phyloP scores from a whole-genome alignment of 2,329 filamentous ascomycete genomes.

The Paecilomyces sp. region DNA sequence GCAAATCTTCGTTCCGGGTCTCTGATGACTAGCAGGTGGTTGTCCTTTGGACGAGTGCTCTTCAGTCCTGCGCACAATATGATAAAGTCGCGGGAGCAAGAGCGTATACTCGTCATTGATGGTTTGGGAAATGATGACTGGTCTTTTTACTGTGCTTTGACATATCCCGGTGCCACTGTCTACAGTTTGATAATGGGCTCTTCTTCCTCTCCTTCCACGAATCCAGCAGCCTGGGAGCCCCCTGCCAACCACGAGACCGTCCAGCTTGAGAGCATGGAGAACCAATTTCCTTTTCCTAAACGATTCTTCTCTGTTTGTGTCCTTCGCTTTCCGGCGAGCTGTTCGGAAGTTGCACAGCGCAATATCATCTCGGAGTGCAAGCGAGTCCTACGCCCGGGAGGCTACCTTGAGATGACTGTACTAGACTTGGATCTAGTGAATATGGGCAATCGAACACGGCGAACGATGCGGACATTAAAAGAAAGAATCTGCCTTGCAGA shows the following conservation, averaged over 20 bases:
- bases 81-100: conserved; percentile 31
- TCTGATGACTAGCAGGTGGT: conserved; percentile 44
- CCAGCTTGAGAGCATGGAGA: conserved; percentile 33
- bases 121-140: conserved; percentile 46
- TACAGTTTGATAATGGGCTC: conserved; percentile 36
- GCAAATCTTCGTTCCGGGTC: conserved; percentile 44
- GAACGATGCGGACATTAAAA: conserved; percentile 39
- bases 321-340: conserved; percentile 40
- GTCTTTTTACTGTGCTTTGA: conserved; percentile 46
- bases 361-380: conserved; percentile 43
- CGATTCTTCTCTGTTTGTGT: conserved; percentile 40
- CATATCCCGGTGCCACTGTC: conserved; percentile 39
- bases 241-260: conserved; percentile 37
- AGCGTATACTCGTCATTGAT: conserved; percentile 42
- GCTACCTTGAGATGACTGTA: conserved; percentile 43
- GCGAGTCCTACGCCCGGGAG: conserved; percentile 42
- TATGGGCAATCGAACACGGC: conserved; percentile 41
- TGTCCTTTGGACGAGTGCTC: conserved; percentile 44
- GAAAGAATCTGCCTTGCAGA: conserved; percentile 38
- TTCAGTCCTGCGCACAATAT: conserved; percentile 44
- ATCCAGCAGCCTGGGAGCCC: conserved; percentile 36
- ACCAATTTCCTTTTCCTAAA: conserved; percentile 40
- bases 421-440: conserved; percentile 45
- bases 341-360: conserved; percentile 34
- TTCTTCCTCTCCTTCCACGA: conserved; percentile 21